These are phyloP conservation scores for Torulaspora globosa DNA, from an alignment of 1,139 yeast species.

Conservation along the genomic window DNA sequence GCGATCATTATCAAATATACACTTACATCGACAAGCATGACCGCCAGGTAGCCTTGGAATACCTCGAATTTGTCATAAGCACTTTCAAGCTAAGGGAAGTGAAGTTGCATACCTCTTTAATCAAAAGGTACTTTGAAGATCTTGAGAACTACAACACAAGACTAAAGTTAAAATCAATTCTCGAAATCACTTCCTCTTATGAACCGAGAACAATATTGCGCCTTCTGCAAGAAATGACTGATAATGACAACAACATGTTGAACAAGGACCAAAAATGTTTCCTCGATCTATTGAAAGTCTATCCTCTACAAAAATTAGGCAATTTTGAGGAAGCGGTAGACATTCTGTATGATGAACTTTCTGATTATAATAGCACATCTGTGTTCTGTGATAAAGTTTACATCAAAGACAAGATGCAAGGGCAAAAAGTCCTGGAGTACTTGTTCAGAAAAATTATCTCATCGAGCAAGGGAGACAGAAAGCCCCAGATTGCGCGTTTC, in stretches of 20 bases:
- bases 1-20: conserved; percentile 53
- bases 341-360: conserved; percentile 55
- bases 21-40: conserved; percentile 40
- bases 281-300: conserved; percentile 47
- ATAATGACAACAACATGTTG: conserved; percentile 19
- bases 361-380: conserved; percentile 56
- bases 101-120: conserved; percentile 50
- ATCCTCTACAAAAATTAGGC: conserved; percentile 56
- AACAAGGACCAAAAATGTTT: conserved; percentile 19
- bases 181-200: conserved; percentile 40
- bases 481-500: conserved; percentile 18
- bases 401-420: conserved; percentile 40
- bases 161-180: conserved; percentile 40
- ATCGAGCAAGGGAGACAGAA: conserved; percentile 7
- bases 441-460: conserved; percentile 29
- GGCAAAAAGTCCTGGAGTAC: conserved; percentile 37
- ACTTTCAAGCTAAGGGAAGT: conserved; percentile 45
- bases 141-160: conserved; percentile 30
- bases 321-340: conserved; percentile 64
- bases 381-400: conserved; percentile 56
- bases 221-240: conserved; percentile 34
- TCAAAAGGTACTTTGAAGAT: conserved; percentile 49
- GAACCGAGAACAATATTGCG: conserved; percentile 44
- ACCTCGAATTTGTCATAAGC: conserved; percentile 58
- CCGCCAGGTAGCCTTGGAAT: conserved; percentile 44